Evolutionary conservation across 1,284 basidiomycete species (phyloP).

Genomic region (Ustanciosporium gigantosporum): DNA sequence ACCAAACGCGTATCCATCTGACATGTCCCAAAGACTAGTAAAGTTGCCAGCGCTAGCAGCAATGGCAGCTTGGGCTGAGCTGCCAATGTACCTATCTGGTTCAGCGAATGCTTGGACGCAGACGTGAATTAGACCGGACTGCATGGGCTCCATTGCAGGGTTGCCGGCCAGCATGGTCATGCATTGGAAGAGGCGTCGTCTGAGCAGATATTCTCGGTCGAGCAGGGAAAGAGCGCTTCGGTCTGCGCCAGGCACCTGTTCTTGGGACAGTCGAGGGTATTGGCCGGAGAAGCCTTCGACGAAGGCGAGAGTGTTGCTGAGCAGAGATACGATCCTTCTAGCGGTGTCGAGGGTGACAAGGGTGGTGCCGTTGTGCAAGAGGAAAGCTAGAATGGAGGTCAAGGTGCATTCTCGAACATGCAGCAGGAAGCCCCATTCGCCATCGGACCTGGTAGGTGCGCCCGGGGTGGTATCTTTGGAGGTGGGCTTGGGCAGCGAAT

Average conservation of each 20-base stretch:
- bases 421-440: conserved; percentile 89
- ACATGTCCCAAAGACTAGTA: conserved; percentile 80
- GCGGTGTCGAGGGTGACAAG: conserved; percentile 89
- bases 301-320: conserved; percentile 88
- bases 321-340: conserved; percentile 79
- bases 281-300: conserved; percentile 68
- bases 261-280: conserved; percentile 54
- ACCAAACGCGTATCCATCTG: conserved; percentile 90
- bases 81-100: conserved; percentile 71
- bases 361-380: conserved; percentile 69
- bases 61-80: conserved; percentile 88
- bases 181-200: conserved; percentile 84
- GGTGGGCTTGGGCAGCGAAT: conserved; percentile 91
- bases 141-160: conserved; percentile 77
- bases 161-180: conserved; percentile 79
- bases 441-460: conserved; percentile 64
- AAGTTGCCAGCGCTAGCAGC: conserved; percentile 83
- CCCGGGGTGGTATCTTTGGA: conserved; percentile 76
- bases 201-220: conserved; percentile 79
- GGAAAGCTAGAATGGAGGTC: conserved; percentile 83
- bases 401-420: conserved; percentile 89
- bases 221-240: conserved; percentile 68
- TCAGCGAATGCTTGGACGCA: conserved; percentile 84
- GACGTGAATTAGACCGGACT: conserved; percentile 79
- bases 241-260: conserved; percentile 53